A percentile compares a stretch with the other conserved stretches of the same genome.
Evolutionary conservation across 805 yeast genomes (phyloP).

Genomic region (Limtongia smithiae): DNA sequence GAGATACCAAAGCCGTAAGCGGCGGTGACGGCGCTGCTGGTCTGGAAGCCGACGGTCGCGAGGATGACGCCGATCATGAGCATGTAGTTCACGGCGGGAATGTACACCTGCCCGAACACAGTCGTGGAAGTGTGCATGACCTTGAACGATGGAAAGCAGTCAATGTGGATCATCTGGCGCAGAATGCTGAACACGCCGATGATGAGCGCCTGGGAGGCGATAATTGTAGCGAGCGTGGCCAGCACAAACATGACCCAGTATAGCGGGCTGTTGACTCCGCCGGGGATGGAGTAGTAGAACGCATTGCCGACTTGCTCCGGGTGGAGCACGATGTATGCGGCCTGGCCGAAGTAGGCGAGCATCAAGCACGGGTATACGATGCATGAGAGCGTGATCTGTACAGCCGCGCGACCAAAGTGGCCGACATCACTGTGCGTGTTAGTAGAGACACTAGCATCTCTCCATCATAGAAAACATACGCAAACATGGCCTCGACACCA

Average conservation of each 20-base stretch:
- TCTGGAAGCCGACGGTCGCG: slow-evolving; percentile 47
- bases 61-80: slow-evolving; percentile 51
- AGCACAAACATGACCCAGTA: slow-evolving; percentile 51
- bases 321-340: slow-evolving; percentile 45
- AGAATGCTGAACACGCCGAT: slow-evolving; percentile 53
- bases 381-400: slow-evolving; percentile 46
- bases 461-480: slow-evolving; percentile 30
- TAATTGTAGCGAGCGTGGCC: slow-evolving; percentile 53
- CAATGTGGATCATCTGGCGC: slow-evolving; percentile 51
- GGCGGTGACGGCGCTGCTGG: slow-evolving; percentile 50
- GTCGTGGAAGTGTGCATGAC: slow-evolving; percentile 46
- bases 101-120: slow-evolving; percentile 50
- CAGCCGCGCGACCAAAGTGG: slow-evolving; percentile 50
- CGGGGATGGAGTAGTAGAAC: slow-evolving; percentile 52
- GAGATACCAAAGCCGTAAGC: slow-evolving; percentile 62
- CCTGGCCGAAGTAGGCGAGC: slow-evolving; percentile 57
- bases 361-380: slow-evolving; percentile 54
- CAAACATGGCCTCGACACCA: slow-evolving; percentile 63
- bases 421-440: slow-evolving; percentile 45
- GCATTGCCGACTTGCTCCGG: slow-evolving; percentile 44
- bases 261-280: slow-evolving; percentile 43
- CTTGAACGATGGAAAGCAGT: slow-evolving; percentile 51
- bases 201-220: slow-evolving; percentile 60
- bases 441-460: background rate
- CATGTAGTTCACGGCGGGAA: slow-evolving; percentile 50